Base-by-base conservation (phyloP, 768 basidiomycete species). In the Termitomyces sp. region DNA sequence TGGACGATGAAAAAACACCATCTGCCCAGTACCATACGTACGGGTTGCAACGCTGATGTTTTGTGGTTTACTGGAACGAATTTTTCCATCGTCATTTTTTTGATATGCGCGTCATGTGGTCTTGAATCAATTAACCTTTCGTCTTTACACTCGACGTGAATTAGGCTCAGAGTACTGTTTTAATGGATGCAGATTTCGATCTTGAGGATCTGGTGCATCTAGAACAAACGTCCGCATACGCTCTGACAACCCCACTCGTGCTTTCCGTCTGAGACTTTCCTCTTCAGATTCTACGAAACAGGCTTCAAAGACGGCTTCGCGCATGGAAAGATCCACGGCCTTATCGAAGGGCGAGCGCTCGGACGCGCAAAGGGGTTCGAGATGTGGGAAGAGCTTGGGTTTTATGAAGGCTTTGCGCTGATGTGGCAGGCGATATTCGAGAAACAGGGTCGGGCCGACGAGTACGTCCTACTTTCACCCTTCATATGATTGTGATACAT, bases 311-410 rank as follows among this genome's bases (percentile, higher is more conserved):
- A 87, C 53, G 95, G 96, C 2, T 82, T 80, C 65, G 84, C 77
- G 0, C 96, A 98, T 68, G 96, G 96, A 1, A 79, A 85, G 40
- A 82, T 94, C 6, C 94, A 96, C 62, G 94, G 96, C 2, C 70
- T 90, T 24, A 92, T 93, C 58, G 93, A 99, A 68, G 96, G 96
- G 9, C 78, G 93, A 14, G 87, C 88, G 0, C 77, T 98, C 17
- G 96, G 94, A 2, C 79, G 85, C 53, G 88, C 93, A 62, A 94
- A 96, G 62, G 91, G 90, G 0, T 98, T 86, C 68, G 94, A 96
- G 70, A 85, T 97, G 71, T 98, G 94, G 93, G 95, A 98, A 68
- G 96, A 99, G 68, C 79, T 99, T 12, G 94, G 91, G 2, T 98
- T 87, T 63, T 95, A 95, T 67, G 82, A 95, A 62, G 96, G 94